Evolutionary conservation across 352 stramenopile species (phyloP).

Genomic region (Pythium aquatile): DNA sequence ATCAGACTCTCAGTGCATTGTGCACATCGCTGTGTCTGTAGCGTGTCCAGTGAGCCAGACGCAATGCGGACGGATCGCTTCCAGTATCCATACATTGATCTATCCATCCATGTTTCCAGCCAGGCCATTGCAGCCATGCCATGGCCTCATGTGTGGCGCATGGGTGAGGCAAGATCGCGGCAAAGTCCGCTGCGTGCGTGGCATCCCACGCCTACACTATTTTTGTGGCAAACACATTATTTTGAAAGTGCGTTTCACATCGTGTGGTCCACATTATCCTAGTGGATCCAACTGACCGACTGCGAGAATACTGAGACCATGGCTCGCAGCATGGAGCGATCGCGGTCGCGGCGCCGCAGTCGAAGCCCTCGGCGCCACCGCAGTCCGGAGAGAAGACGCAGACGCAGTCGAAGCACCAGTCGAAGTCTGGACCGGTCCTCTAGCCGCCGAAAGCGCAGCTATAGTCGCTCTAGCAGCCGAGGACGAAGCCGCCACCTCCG

Average conservation of each 20-base stretch:
- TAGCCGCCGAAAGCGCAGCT: slow-evolving; percentile 21
- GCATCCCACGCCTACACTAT: too few species aligned
- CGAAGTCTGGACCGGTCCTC: slow-evolving; percentile 15
- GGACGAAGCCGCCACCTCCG: slow-evolving; percentile 17
- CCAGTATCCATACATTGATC: too few species aligned
- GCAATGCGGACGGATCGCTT: too few species aligned
- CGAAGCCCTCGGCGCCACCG: slow-evolving; percentile 16
- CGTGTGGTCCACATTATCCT: background rate
- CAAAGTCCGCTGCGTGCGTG: too few species aligned
- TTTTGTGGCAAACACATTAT: background rate
- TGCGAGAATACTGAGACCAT: background rate
- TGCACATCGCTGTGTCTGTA: too few species aligned
- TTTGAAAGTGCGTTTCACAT: background rate
- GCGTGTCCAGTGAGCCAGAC: too few species aligned
- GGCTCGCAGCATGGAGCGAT: slow-evolving; percentile 13
- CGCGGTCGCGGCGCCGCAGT: slow-evolving; percentile 17
- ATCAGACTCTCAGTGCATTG: too few species aligned
- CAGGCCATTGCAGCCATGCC: too few species aligned
- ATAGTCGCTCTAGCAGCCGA: slow-evolving; percentile 32
- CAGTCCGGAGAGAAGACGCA: slow-evolving; percentile 7
- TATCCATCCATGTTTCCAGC: too few species aligned
- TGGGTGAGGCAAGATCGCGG: background rate
- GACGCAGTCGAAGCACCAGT: slow-evolving; percentile 20
- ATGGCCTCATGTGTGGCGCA: background rate
- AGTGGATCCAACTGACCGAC: background rate